Evolutionary conservation across 257 asterid genomes (phyloP).

Genomic region (Ehretia macrophylla): DNA sequence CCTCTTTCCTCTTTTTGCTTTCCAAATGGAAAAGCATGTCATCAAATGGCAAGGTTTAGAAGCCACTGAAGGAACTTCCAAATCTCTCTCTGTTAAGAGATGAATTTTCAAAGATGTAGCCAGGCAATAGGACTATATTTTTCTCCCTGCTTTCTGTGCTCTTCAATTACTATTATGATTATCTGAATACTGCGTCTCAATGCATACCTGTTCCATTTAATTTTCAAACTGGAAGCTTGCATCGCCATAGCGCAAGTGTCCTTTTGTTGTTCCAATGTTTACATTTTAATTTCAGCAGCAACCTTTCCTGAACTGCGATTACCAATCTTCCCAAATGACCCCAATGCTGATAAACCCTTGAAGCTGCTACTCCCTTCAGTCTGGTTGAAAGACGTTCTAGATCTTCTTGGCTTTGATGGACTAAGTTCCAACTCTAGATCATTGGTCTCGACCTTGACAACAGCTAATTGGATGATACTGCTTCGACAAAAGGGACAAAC

Average conservation of each 20-base stretch:
- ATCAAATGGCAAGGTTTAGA: neutral
- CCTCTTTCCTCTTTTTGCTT: neutral
- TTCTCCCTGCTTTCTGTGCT: neutral
- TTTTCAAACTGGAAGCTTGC: neutral
- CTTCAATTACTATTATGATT: neutral
- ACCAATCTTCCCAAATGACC: conserved; percentile 52
- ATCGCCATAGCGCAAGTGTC: neutral
- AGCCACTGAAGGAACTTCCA: neutral
- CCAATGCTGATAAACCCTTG: conserved; percentile 51
- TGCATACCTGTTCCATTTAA: neutral
- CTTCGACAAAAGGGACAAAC: conserved; percentile 82
- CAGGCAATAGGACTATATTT: too few species aligned
- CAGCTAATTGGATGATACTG: conserved; percentile 42
- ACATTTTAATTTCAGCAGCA: conserved; percentile 43
- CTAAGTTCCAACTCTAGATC: conserved; percentile 36
- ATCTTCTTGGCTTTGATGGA: conserved; percentile 42
- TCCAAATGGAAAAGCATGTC: neutral
- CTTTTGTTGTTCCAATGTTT: neutral
- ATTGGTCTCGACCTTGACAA: conserved; percentile 40
- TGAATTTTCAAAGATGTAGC: too few species aligned
- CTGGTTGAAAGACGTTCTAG: conserved; percentile 37
- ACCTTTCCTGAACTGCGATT: conserved; percentile 50
- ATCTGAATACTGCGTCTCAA: neutral
- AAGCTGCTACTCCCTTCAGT: conserved; percentile 62
- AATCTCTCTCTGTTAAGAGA: neutral